phyloP scores from a whole-genome alignment of 2,329 filamentous ascomycete species.

The Atkinsonella hypoxylon region DNA sequence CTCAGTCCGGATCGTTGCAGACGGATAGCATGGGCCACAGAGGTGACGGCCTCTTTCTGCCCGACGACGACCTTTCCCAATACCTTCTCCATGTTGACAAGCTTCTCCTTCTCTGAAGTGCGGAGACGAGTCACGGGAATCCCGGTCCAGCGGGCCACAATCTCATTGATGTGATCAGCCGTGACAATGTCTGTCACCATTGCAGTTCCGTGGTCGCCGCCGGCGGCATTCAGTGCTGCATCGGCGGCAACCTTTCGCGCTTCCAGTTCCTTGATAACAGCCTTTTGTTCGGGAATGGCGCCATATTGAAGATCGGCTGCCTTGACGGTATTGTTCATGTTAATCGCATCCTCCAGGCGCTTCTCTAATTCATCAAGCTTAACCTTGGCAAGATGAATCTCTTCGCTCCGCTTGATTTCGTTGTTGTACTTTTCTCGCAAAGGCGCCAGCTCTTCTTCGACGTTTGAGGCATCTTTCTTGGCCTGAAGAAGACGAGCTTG shows the following conservation, averaged over 20 bases:
- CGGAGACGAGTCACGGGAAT: slow-evolving; percentile 91
- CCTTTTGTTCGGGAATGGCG: slow-evolving; percentile 84
- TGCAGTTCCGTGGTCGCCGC: slow-evolving; percentile 49
- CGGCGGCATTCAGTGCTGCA: slow-evolving; percentile 45
- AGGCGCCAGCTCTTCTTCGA: slow-evolving; percentile 83
- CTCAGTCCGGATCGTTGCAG: slow-evolving; percentile 86
- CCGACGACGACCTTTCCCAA: slow-evolving; percentile 79
- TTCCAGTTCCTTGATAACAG: slow-evolving; percentile 71
- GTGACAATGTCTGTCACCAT: slow-evolving; percentile 90
- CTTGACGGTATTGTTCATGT: slow-evolving; percentile 69
- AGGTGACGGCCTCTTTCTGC: slow-evolving; percentile 83
- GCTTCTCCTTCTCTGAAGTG: slow-evolving; percentile 94
- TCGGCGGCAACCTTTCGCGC: slow-evolving; percentile 69
- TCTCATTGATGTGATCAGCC: slow-evolving; percentile 97
- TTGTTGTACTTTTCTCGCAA: slow-evolving; percentile 91
- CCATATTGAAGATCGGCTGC: slow-evolving; percentile 96
- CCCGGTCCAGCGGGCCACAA: slow-evolving; percentile 94
- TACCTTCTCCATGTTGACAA: slow-evolving; percentile 91
- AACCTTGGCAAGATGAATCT: slow-evolving; percentile 88
- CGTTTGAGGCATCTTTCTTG: slow-evolving; percentile 83
- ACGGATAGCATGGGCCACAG: slow-evolving; percentile 91
- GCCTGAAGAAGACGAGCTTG: slow-evolving; percentile 71
- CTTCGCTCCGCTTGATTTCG: slow-evolving; percentile 81
- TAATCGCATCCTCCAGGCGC: slow-evolving; percentile 87
- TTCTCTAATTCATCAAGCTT: slow-evolving; percentile 87